Percentiles rank a stretch among this genome's conserved stretches.
phyloP scores from a whole-genome alignment of 306 rosid genomes.

The Vigna reflexopilosa region DNA sequence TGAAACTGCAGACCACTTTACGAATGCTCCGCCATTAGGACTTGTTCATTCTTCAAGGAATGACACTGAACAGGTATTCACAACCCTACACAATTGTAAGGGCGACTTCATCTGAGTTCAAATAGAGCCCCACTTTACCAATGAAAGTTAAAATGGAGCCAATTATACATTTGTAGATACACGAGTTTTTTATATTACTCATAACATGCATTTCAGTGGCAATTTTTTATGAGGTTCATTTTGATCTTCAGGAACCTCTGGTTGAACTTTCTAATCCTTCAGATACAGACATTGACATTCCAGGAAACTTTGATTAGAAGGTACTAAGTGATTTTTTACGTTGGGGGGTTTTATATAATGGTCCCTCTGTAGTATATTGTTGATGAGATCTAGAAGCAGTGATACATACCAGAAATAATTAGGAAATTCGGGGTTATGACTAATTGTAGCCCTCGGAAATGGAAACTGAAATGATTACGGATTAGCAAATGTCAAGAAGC shows the following conservation, averaged over 20 bases:
- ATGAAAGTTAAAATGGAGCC: conserved; percentile 32
- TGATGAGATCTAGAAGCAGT: conserved; percentile 50
- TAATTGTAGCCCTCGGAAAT: conserved; percentile 33
- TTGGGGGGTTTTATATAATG: conserved; percentile 37
- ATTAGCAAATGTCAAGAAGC: conserved; percentile 41
- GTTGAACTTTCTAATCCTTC: conserved; percentile 82
- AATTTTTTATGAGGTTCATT: conserved; percentile 40
- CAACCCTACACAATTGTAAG: conserved; percentile 10
- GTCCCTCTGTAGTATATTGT: conserved; percentile 40
- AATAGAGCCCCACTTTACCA: background rate
- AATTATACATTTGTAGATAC: conserved; percentile 13
- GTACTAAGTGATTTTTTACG: conserved; percentile 52
- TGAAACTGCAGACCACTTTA: conserved; percentile 57
- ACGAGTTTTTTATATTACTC: conserved; percentile 6
- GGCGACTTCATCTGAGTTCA: conserved; percentile 25
- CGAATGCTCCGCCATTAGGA: conserved; percentile 55
- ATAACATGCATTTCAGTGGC: conserved; percentile 29
- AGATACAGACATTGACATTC: conserved; percentile 80
- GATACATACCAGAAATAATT: conserved; percentile 39
- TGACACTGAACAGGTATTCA: conserved; percentile 83
- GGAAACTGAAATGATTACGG: conserved; percentile 25
- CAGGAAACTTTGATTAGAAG: conserved; percentile 85
- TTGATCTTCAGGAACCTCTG: conserved; percentile 73
- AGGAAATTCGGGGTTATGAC: conserved; percentile 42
- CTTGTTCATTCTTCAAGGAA: conserved; percentile 62